phyloP scores from a whole-genome alignment of 257 asterid genomes.

The Dorcoceras hygrometricum region DNA sequence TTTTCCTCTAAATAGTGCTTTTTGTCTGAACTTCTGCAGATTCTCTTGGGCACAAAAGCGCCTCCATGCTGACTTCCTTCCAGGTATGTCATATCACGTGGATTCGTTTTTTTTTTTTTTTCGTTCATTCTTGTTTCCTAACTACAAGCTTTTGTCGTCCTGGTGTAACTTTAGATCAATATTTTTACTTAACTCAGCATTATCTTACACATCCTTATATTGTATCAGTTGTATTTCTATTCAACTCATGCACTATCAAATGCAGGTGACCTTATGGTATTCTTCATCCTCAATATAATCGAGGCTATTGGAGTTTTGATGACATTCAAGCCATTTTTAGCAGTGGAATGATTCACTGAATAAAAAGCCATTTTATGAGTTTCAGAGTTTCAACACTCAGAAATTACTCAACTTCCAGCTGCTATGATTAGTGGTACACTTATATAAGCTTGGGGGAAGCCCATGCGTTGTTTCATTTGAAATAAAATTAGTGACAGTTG shows the following conservation, averaged over 20 bases:
- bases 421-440: too few relatives aligned
- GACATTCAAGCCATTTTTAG: slow-evolving; percentile 61
- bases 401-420: too few relatives aligned
- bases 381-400: too few relatives aligned
- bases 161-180: not conserved
- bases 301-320: slow-evolving; percentile 52
- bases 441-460: too few relatives aligned
- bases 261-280: slow-evolving; percentile 73
- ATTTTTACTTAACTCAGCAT: not conserved
- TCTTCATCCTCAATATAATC: slow-evolving; percentile 53
- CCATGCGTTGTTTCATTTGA: too few relatives aligned
- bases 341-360: slow-evolving; percentile 21
- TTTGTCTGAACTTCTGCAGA: slow-evolving; percentile 37
- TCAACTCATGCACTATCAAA: not conserved
- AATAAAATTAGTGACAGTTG: too few relatives aligned
- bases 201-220: not conserved
- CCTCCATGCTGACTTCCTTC: slow-evolving; percentile 50
- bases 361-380: too few relatives aligned
- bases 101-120: not conserved
- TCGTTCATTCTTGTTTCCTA: not conserved
- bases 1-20: slow-evolving; percentile 18
- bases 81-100: slow-evolving; percentile 36
- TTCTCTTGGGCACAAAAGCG: slow-evolving; percentile 81
- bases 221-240: not conserved
- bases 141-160: not conserved